phyloP scores from a whole-genome alignment of 1,284 basidiomycete species.

The Apiotrichum sp. region DNA sequence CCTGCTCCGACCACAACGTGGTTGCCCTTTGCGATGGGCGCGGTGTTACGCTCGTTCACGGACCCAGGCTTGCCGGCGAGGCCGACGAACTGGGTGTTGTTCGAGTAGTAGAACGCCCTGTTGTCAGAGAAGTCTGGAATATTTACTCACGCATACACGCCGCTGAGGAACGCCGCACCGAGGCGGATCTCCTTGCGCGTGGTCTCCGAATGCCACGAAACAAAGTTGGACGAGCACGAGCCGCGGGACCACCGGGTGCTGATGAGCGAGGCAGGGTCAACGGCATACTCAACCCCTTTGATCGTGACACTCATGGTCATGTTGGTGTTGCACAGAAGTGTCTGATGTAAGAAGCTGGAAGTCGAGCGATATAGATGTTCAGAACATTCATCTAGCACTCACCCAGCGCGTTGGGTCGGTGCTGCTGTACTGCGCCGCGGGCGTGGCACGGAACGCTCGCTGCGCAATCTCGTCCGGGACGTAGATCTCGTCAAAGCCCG shows the following conservation, averaged over 20 bases:
- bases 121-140: not conserved
- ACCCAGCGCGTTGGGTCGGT: not conserved
- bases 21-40: not conserved
- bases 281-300: conserved; percentile 24
- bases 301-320: conserved; percentile 33
- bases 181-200: conserved; percentile 33
- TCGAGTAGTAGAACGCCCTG: conserved; percentile 37
- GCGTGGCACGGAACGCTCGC: conserved; percentile 21
- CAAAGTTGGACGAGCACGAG: conserved; percentile 36
- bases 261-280: conserved; percentile 29
- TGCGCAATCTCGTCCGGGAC: conserved; percentile 30
- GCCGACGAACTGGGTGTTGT: conserved; percentile 29
- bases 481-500: conserved; percentile 38
- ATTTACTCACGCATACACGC: conserved; percentile 39
- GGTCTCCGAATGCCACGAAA: conserved; percentile 30
- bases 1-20: not conserved
- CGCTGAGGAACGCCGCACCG: conserved; percentile 41
- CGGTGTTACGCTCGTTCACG: conserved; percentile 20
- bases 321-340: conserved; percentile 37
- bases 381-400: not conserved
- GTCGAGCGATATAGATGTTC: not conserved
- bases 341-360: conserved; percentile 17
- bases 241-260: conserved; percentile 19
- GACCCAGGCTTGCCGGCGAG: conserved; percentile 39
- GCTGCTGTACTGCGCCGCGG: conserved; percentile 13